Evolutionary conservation across 1,139 yeast genomes (phyloP).

Genomic region (Hansenula lynferdii): DNA sequence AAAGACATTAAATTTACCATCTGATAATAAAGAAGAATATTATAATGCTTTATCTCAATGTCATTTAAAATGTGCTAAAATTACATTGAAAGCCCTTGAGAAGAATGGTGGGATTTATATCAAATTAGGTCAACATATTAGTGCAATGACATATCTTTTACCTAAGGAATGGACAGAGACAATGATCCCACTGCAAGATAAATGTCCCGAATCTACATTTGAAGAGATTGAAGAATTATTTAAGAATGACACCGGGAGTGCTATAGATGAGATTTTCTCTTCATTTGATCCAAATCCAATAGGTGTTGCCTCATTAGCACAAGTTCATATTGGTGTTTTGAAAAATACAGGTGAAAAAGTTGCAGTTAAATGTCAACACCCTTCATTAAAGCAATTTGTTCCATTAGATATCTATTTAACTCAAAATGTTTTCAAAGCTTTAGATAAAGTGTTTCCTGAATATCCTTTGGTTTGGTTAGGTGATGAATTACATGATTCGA

Average conservation of each 20-base stretch:
- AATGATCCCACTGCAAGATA: constrained; percentile 89
- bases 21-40: constrained; percentile 44
- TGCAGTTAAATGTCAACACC: constrained; percentile 95
- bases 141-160: constrained; percentile 85
- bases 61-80: constrained; percentile 72
- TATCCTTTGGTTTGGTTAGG: constrained; percentile 93
- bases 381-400: constrained; percentile 78
- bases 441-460: constrained; percentile 83
- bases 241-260: constrained; percentile 55
- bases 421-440: constrained; percentile 64
- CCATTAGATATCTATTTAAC: constrained; percentile 86
- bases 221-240: constrained; percentile 70
- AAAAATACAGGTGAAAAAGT: constrained; percentile 62
- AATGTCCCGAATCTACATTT: constrained; percentile 76
- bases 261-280: constrained; percentile 59
- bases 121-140: constrained; percentile 90
- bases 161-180: constrained; percentile 96
- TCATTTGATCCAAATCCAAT: constrained; percentile 72
- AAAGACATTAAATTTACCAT: constrained; percentile 44
- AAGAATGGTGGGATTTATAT: constrained; percentile 89
- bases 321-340: constrained; percentile 79
- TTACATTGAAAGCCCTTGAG: constrained; percentile 76
- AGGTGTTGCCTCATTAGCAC: constrained; percentile 96
- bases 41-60: constrained; percentile 50
- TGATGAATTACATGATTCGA: constrained; percentile 82